Percentiles rank a stretch among this genome's conserved stretches.
These are phyloP conservation scores for Piloderma croceum DNA, from an alignment of 768 basidiomycete species.

Conservation along the genomic window DNA sequence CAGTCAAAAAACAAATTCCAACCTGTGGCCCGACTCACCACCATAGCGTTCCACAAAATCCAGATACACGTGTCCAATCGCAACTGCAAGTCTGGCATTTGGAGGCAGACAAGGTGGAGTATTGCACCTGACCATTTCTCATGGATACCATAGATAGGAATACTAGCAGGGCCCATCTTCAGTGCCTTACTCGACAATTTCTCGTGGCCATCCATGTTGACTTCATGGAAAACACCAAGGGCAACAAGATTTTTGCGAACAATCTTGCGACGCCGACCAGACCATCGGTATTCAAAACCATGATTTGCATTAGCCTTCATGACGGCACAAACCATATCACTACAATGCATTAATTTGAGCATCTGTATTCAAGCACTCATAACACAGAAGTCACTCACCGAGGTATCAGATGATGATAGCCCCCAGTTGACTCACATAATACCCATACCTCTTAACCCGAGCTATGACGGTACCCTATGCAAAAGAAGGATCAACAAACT, in stretches of 20 bases:
- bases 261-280: too few relatives aligned
- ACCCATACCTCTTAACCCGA: too few relatives aligned
- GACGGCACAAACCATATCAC: too few relatives aligned
- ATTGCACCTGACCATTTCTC: conserved; percentile 21
- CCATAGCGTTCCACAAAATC: conserved; percentile 16
- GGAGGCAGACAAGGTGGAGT: conserved; percentile 18
- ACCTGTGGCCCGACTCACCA: conserved; percentile 6
- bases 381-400: too few relatives aligned
- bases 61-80: conserved; percentile 21
- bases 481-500: too few relatives aligned
- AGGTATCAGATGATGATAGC: too few relatives aligned
- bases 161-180: conserved; percentile 19
- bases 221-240: conserved; percentile 19
- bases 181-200: conserved; percentile 23
- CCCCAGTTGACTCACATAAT: too few relatives aligned
- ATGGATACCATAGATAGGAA: conserved; percentile 20
- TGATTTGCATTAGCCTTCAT: too few relatives aligned
- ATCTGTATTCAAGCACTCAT: too few relatives aligned
- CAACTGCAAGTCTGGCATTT: conserved; percentile 15
- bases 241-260: conserved; percentile 13
- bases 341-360: too few relatives aligned
- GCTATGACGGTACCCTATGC: too few relatives aligned
- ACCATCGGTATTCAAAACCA: too few relatives aligned
- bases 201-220: conserved; percentile 24
- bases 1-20: background rate